These are phyloP conservation scores for Verticillium nonalfalfae DNA, from an alignment of 2,329 filamentous ascomycete genomes.

Conservation along the genomic window DNA sequence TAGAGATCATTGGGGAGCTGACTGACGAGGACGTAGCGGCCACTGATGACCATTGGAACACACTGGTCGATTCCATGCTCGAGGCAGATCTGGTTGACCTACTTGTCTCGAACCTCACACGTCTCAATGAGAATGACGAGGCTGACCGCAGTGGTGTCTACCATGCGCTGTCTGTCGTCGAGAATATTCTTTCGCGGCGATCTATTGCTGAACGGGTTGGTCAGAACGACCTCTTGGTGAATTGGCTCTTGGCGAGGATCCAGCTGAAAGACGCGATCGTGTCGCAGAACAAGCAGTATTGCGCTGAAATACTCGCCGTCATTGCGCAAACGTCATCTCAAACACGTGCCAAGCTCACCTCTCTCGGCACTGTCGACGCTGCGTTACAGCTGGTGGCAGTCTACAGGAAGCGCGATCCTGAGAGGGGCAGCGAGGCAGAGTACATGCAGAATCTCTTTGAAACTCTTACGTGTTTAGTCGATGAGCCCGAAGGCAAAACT, in stretches of 20 bases:
- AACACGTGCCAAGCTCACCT: constrained; percentile 58
- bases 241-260: constrained; percentile 73
- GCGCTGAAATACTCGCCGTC: constrained; percentile 86
- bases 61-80: constrained; percentile 60
- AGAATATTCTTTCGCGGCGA: constrained; percentile 73
- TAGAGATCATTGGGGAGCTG: constrained; percentile 84
- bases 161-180: constrained; percentile 73
- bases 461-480: constrained; percentile 71
- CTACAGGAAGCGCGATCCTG: constrained; percentile 81
- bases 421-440: constrained; percentile 85
- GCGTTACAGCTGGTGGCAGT: constrained; percentile 77
- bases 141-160: constrained; percentile 82
- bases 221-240: constrained; percentile 58
- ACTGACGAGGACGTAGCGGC: constrained; percentile 89
- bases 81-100: constrained; percentile 68
- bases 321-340: constrained; percentile 68
- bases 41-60: constrained; percentile 73
- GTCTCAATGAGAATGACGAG: constrained; percentile 68
- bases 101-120: constrained; percentile 68
- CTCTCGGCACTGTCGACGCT: constrained; percentile 66
- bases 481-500: constrained; percentile 66
- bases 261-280: constrained; percentile 62
- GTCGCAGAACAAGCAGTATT: constrained; percentile 90
- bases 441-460: constrained; percentile 94
- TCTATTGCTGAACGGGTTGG: constrained; percentile 67